Conservation (phyloP, 1,139 yeast species). For the Yamadazyma siamensis region DNA sequence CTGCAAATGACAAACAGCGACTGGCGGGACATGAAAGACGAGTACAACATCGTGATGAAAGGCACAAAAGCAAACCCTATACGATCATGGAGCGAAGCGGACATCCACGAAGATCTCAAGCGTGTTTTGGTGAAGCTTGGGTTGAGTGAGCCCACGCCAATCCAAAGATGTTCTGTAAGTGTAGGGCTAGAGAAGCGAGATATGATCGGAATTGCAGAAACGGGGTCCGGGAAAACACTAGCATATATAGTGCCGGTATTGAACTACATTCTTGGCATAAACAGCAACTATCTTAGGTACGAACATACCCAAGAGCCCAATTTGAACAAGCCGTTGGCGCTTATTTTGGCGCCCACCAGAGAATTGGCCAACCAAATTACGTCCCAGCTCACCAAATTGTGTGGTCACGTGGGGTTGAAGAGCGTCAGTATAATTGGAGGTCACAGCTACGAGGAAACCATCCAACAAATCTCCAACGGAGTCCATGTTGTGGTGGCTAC, state of each 20-base stretch:
- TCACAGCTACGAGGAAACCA: slow-evolving; percentile 75
- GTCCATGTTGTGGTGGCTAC: slow-evolving; percentile 88
- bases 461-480: slow-evolving; percentile 56
- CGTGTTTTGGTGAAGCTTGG: slow-evolving; percentile 36
- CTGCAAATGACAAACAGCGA: slow-evolving; percentile 74
- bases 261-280: slow-evolving; percentile 46
- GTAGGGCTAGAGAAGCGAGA: slow-evolving; percentile 60
- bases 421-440: slow-evolving; percentile 86
- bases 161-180: slow-evolving; percentile 87
- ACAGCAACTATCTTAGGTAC: slow-evolving; percentile 29
- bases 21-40: slow-evolving; percentile 87
- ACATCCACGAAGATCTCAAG: slow-evolving; percentile 42
- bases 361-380: slow-evolving; percentile 89
- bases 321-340: slow-evolving; percentile 45
- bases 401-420: slow-evolving; percentile 36
- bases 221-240: slow-evolving; percentile 94
- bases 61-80: slow-evolving; percentile 60
- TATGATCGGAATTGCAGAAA: slow-evolving; percentile 87
- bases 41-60: slow-evolving; percentile 60
- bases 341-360: slow-evolving; percentile 87
- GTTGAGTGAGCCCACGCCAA: slow-evolving; percentile 74
- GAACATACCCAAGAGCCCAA: slow-evolving; percentile 31
- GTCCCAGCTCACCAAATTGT: slow-evolving; percentile 56
- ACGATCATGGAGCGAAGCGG: slow-evolving; percentile 68
- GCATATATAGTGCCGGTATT: slow-evolving; percentile 78